Evolutionary conservation across 805 yeast genomes (phyloP).

Genomic region (Wickerhamomyces canadensis): DNA sequence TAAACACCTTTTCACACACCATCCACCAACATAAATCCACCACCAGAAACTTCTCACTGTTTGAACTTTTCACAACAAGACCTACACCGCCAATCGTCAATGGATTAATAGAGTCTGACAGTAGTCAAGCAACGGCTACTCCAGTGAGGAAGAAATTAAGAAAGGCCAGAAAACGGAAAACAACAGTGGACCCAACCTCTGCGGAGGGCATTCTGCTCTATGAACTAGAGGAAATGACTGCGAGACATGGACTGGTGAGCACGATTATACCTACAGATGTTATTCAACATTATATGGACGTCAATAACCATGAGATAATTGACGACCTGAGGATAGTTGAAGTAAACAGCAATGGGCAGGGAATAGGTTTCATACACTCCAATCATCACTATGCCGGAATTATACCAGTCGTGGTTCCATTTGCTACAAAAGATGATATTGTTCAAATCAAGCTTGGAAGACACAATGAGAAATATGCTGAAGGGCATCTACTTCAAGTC

Average conservation of each 20-base stretch:
- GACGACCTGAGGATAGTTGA: constrained; percentile 52
- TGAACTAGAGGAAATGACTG: constrained; percentile 2
- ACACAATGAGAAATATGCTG: constrained; percentile 66
- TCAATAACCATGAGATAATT: constrained; percentile 2
- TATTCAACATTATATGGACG: constrained; percentile 4
- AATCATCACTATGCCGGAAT: constrained; percentile 38
- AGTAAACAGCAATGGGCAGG: constrained; percentile 68
- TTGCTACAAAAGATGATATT: constrained; percentile 76
- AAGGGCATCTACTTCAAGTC: constrained; percentile 61
- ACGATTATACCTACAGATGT: constrained; percentile 4
- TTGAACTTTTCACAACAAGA: no score
- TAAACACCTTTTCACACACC: no score
- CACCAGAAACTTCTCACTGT: no score
- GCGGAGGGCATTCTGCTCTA: constrained; percentile 5
- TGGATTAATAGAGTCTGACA: no score
- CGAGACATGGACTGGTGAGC: not conserved
- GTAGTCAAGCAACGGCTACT: no score
- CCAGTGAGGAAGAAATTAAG: not conserved
- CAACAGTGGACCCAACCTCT: constrained; percentile 6
- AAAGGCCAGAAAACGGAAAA: not conserved
- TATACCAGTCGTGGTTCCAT: constrained; percentile 76
- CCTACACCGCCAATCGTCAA: no score
- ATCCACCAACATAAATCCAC: no score
- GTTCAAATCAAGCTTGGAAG: constrained; percentile 65
- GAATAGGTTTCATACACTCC: constrained; percentile 61